phyloP scores from a whole-genome alignment of 176 grass and related monocot genomes.

The Oryza glumipatula region DNA sequence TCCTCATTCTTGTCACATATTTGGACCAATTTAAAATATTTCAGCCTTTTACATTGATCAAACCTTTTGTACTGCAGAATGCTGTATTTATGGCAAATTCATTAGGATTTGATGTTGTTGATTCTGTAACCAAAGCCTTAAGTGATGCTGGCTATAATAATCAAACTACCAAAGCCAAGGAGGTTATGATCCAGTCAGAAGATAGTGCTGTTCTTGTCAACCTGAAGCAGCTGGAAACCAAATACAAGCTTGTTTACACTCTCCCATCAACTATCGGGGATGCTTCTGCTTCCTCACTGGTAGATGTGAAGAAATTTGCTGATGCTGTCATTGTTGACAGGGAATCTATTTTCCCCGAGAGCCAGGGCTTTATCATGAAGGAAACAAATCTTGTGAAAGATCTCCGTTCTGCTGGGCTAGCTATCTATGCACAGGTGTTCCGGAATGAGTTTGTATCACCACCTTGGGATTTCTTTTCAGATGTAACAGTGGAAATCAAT shows the following conservation, averaged over 20 bases:
- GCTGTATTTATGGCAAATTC: slow-evolving; percentile 59
- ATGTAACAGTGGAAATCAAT: slow-evolving; percentile 81
- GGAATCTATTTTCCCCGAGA: slow-evolving; percentile 46
- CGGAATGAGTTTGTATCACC: slow-evolving; percentile 68
- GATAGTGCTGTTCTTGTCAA: slow-evolving; percentile 83
- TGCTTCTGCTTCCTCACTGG: slow-evolving; percentile 49
- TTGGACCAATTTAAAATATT: neutral
- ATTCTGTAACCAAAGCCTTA: slow-evolving; percentile 50
- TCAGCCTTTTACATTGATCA: neutral
- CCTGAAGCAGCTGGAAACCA: slow-evolving; percentile 60
- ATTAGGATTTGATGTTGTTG: slow-evolving; percentile 56
- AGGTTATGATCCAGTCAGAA: slow-evolving; percentile 68
- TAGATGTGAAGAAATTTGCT: slow-evolving; percentile 68
- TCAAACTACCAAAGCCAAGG: slow-evolving; percentile 37
- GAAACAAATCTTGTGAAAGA: slow-evolving; percentile 40
- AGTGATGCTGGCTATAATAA: slow-evolving; percentile 63
- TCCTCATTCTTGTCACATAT: neutral
- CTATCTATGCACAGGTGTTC: slow-evolving; percentile 65
- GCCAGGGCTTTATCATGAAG: slow-evolving; percentile 22
- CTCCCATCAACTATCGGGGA: slow-evolving; percentile 43
- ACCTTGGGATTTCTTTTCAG: slow-evolving; percentile 69
- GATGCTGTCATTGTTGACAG: slow-evolving; percentile 60
- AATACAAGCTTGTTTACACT: slow-evolving; percentile 69
- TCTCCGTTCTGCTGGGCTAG: slow-evolving; percentile 56
- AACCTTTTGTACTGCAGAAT: slow-evolving; percentile 50